These are phyloP conservation scores for Fraxinus americana DNA, from an alignment of 257 asterid species.

Conservation along the genomic window DNA sequence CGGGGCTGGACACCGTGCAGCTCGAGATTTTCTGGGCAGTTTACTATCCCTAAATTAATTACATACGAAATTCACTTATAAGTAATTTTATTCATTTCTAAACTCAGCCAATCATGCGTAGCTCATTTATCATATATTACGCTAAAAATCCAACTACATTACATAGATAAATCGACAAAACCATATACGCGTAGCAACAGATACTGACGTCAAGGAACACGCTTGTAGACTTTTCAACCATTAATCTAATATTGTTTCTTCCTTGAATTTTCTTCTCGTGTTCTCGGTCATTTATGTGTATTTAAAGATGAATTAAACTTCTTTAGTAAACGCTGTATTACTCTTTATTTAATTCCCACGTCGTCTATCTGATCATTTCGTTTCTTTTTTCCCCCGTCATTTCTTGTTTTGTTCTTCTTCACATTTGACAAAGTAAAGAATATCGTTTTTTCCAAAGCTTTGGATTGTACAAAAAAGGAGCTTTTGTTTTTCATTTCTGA, in stretches of 20 bases:
- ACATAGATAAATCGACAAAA: neutral
- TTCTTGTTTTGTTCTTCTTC: neutral
- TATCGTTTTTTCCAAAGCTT: neutral
- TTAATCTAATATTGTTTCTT: neutral
- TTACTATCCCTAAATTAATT: no score
- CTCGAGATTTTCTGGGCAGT: no score
- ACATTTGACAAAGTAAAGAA: neutral
- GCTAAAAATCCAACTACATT: neutral
- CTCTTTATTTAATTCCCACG: neutral
- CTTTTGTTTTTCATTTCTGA: neutral
- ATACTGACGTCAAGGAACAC: neutral
- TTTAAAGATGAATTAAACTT: neutral
- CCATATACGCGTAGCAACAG: neutral
- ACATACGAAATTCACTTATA: neutral
- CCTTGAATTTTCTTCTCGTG: neutral
- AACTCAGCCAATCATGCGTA: neutral
- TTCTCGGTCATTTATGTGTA: no score
- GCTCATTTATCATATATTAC: no score
- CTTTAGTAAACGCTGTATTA: neutral
- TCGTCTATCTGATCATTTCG: no score
- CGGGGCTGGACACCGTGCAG: no score
- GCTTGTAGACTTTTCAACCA: constrained; percentile 5
- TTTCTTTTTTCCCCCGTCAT: neutral
- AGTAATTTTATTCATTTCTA: no score
- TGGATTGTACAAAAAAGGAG: neutral